These are phyloP conservation scores for Cercophora sp. DNA, from an alignment of 495 filamentous ascomycete genomes.

Conservation along the genomic window DNA sequence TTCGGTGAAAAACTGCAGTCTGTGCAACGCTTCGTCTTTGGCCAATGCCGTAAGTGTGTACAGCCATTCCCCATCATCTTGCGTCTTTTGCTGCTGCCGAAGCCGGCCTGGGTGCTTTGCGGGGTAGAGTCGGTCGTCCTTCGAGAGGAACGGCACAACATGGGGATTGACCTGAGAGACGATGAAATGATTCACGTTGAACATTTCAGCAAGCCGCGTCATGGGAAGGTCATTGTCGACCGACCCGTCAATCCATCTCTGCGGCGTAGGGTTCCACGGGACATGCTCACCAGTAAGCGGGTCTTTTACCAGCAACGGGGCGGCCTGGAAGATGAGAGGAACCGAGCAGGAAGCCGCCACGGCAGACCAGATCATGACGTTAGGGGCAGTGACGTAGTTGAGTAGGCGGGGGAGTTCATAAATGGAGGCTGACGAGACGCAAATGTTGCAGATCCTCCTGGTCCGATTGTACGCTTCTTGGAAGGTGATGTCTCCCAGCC, in stretches of 20 bases:
- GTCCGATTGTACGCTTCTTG: constrained; percentile 94
- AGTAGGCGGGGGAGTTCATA: constrained; percentile 83
- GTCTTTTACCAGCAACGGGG: constrained; percentile 77
- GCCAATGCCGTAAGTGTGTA: constrained; percentile 68
- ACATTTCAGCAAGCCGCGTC: constrained; percentile 88
- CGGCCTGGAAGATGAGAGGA: constrained; percentile 77
- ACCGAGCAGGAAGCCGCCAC: constrained; percentile 94
- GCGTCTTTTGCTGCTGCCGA: constrained; percentile 21
- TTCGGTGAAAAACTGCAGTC: constrained; percentile 77
- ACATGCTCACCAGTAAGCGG: constrained; percentile 71
- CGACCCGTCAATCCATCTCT: constrained; percentile 87
- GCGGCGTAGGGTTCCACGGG: constrained; percentile 79
- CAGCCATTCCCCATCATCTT: constrained; percentile 53
- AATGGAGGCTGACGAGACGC: constrained; percentile 78
- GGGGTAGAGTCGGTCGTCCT: constrained; percentile 57
- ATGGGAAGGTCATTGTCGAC: constrained; percentile 94
- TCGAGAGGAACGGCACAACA: constrained; percentile 79
- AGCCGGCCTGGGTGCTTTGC: constrained; percentile 37
- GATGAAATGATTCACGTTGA: constrained; percentile 97
- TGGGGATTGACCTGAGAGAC: constrained; percentile 96
- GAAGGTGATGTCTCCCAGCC: constrained; percentile 87
- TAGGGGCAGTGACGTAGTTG: constrained; percentile 90
- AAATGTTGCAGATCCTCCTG: constrained; percentile 84
- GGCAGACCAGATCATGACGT: constrained; percentile 95
- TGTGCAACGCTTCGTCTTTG: constrained; percentile 74